These are phyloP conservation scores for Fusarium buharicum DNA, from an alignment of 2,329 filamentous ascomycete genomes.

Conservation along the genomic window DNA sequence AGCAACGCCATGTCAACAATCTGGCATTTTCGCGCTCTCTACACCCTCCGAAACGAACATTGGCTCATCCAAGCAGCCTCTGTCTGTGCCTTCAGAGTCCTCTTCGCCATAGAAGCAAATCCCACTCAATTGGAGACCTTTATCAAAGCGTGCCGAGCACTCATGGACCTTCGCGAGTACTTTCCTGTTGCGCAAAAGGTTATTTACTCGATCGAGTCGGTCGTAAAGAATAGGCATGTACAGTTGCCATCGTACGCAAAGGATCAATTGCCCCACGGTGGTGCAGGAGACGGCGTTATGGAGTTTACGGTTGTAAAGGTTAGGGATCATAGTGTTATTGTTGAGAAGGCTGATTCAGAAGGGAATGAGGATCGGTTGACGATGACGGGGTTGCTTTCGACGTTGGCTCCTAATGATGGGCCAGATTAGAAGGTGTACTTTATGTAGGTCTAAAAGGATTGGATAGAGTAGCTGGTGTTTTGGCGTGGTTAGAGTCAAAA, in stretches of 20 bases:
- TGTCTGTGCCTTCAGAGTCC: constrained; percentile 25
- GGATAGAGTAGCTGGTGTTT: neutral
- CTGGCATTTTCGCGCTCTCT: constrained; percentile 30
- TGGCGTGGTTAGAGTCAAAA: neutral
- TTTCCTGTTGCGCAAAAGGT: constrained; percentile 27
- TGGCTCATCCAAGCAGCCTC: constrained; percentile 27
- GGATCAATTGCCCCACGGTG: constrained; percentile 11
- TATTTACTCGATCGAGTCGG: constrained; percentile 18
- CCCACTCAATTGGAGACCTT: constrained; percentile 32
- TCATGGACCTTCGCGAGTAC: constrained; percentile 18
- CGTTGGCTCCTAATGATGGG: constrained; percentile 2
- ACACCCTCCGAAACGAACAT: constrained; percentile 18
- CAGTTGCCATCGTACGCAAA: constrained; percentile 16
- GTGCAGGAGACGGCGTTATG: neutral
- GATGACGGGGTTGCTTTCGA: constrained; percentile 18
- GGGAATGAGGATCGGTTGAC: neutral
- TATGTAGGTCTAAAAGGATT: neutral
- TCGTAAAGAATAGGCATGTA: constrained; percentile 9
- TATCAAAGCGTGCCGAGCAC: constrained; percentile 24
- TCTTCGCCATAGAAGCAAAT: constrained; percentile 15
- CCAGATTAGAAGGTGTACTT: neutral
- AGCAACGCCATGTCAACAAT: constrained; percentile 33
- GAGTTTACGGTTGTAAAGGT: constrained; percentile 20
- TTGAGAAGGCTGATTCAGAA: constrained; percentile 1
- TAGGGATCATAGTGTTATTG: constrained; percentile 25